phyloP scores from a whole-genome alignment of 2,329 filamentous ascomycete genomes.

The Magnaporthales sp. region DNA sequence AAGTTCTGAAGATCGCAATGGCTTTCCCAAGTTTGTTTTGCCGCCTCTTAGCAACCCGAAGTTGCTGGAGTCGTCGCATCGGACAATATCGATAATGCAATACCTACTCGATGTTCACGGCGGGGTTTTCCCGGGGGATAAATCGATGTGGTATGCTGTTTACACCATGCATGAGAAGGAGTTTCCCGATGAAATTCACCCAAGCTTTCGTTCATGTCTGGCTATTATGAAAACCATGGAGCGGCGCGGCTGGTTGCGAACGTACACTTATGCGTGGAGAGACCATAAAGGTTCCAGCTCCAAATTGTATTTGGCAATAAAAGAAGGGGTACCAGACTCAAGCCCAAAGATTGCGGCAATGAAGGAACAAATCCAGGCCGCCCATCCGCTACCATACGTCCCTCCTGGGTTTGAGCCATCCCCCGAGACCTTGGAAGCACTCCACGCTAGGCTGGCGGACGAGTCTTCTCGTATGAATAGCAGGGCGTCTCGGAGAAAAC shows the following conservation, averaged over 20 bases:
- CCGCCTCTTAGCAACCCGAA: slow-evolving; percentile 1
- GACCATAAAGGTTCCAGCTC: slow-evolving; percentile 30
- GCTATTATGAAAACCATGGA: slow-evolving; percentile 28
- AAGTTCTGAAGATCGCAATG: not conserved
- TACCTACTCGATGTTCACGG: slow-evolving; percentile 30
- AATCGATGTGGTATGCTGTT: slow-evolving; percentile 38
- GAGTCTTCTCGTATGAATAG: slow-evolving; percentile 6
- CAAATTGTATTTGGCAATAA: slow-evolving; percentile 35
- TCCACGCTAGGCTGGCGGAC: not conserved
- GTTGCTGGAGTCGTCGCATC: slow-evolving; percentile 13
- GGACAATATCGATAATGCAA: slow-evolving; percentile 29
- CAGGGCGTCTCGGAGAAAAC: slow-evolving; percentile 25
- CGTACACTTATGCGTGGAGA: slow-evolving; percentile 36
- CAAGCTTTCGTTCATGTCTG: slow-evolving; percentile 28
- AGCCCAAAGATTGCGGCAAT: slow-evolving; percentile 30
- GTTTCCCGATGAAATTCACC: slow-evolving; percentile 30
- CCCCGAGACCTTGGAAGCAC: not conserved
- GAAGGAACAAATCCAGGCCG: slow-evolving; percentile 37
- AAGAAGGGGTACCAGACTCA: slow-evolving; percentile 30
- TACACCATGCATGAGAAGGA: slow-evolving; percentile 33
- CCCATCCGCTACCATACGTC: slow-evolving; percentile 35
- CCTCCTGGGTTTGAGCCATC: slow-evolving; percentile 27
- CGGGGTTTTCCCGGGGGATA: slow-evolving; percentile 43
- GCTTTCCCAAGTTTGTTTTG: slow-evolving; percentile 1
- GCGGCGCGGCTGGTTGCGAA: slow-evolving; percentile 23